These are phyloP conservation scores for Verticillium nonalfalfae DNA, from an alignment of 2,329 filamentous ascomycete species.

Conservation along the genomic window DNA sequence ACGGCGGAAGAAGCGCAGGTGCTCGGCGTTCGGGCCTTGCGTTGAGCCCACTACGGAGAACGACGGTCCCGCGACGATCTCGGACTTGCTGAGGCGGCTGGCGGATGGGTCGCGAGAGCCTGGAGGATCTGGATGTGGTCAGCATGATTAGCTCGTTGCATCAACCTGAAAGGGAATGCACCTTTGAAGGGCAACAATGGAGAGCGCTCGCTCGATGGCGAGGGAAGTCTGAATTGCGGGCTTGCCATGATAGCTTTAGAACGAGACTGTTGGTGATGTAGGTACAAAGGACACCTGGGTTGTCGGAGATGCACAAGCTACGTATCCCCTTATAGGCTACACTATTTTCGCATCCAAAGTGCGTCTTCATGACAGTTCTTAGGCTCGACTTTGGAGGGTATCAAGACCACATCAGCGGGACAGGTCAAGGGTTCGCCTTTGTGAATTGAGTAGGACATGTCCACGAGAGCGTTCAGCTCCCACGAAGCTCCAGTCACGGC, in stretches of 20 bases:
- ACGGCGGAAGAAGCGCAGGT: conserved; percentile 32
- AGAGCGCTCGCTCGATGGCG: not conserved
- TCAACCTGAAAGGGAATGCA: not conserved
- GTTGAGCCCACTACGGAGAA: not conserved
- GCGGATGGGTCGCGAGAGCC: not conserved
- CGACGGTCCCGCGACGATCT: not conserved
- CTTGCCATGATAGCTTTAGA: not conserved
- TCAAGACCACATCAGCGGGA: not conserved
- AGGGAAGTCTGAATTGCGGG: not conserved
- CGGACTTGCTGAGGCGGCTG: not conserved
- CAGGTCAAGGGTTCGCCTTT: not conserved
- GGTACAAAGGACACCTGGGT: not conserved
- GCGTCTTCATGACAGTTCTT: not conserved
- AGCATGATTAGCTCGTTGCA: not conserved
- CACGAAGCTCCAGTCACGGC: not conserved
- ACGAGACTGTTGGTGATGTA: not conserved
- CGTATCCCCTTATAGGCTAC: too few species aligned
- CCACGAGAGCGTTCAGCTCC: not conserved
- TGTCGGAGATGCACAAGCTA: too few species aligned
- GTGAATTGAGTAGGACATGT: not conserved
- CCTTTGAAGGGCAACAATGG: not conserved
- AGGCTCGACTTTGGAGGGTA: not conserved
- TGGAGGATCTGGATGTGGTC: not conserved
- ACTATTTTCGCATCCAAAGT: too few species aligned
- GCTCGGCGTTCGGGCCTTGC: conserved; percentile 25